phyloP scores from a whole-genome alignment of 2,329 filamentous ascomycete species.

The Venturiaceae sp. region DNA sequence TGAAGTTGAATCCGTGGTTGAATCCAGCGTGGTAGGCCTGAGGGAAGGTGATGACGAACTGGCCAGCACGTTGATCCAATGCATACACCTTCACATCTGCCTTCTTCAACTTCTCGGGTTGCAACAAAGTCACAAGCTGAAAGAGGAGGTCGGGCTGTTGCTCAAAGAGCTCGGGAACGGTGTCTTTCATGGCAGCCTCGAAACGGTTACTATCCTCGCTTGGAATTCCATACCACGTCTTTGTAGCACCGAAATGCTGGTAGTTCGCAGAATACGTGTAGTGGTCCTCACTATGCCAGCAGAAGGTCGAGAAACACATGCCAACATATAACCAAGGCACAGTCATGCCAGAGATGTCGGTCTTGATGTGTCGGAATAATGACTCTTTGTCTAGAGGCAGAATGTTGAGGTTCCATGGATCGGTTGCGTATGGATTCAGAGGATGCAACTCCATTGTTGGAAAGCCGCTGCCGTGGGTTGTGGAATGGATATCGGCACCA shows the following conservation, averaged over 20 bases:
- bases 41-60: conserved; percentile 94
- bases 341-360: conserved; percentile 97
- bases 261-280: conserved; percentile 98
- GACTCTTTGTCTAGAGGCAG: conserved; percentile 85
- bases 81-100: conserved; percentile 90
- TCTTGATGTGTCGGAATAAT: conserved; percentile 93
- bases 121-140: conserved; percentile 91
- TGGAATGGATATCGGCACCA: conserved; percentile 95
- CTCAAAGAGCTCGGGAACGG: conserved; percentile 92
- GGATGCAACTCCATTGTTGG: conserved; percentile 90
- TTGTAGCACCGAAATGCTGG: conserved; percentile 94
- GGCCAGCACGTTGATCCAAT: conserved; percentile 88
- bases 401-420: conserved; percentile 94
- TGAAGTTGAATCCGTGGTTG: conserved; percentile 97
- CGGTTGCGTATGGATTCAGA: conserved; percentile 72
- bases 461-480: conserved; percentile 94
- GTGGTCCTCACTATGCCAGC: conserved; percentile 98
- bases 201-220: conserved; percentile 91
- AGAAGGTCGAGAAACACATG: conserved; percentile 99
- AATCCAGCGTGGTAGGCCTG: conserved; percentile 97
- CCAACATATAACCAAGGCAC: conserved; percentile 98
- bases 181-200: conserved; percentile 87
- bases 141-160: conserved; percentile 94
- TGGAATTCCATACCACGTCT: conserved; percentile 98
- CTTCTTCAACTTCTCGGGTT: conserved; percentile 85